Evolutionary conservation across 352 stramenopile genomes (phyloP), one percentile per base, ranked within the genome.

Genomic region (Pythium rishiriense): DNA sequence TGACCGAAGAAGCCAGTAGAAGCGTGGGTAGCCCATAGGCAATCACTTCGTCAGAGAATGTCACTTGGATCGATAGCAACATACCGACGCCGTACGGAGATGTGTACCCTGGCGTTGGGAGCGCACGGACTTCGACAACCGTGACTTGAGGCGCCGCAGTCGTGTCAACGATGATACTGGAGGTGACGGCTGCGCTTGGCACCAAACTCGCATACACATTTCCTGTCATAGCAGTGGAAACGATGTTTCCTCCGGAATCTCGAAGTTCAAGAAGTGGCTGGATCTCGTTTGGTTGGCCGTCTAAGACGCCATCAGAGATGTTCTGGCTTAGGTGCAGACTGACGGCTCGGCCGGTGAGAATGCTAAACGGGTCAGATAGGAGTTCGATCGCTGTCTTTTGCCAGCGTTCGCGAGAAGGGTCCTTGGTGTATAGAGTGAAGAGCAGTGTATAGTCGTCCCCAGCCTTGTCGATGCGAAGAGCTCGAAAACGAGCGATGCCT

Each of bases 21-120:
- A 94, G 65, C 45, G 64, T 83, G 1, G 87, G 81, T 19, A 77
- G 61, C 7, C 87, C 87, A 26, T 68, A 73, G 4, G 76, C 81
- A 22, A 76, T 67, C 4, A 96, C 82, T 57, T 96, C 85, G 37
- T 94, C 85, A 1, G 85, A 92, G 63, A 94, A 96, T 15, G 72
- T 83, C 3, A 96, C 73, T 69, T 86, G 70, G 42, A 96, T 58
- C 5, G 61, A 74, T 0, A 96, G 59, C 0, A 71, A 72, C 28
- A 84, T 79, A 0, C 87, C 87, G 7, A 90, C 82, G 14, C 85
- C 84, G 26, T 85, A 93, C 17, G 87, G 80, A 62, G 76, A 72
- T 5, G 70, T 64, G 42, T 75, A 90, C 4, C 69, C 48, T 4
- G 73, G 50, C 3, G 68, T 90, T 1, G 72, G 57, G 1, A 90